A percentile compares a stretch with the other conserved stretches of the same genome.
Evolutionary conservation across 805 yeast species (phyloP).

Genomic region (Metschnikowia bowlesiae): DNA sequence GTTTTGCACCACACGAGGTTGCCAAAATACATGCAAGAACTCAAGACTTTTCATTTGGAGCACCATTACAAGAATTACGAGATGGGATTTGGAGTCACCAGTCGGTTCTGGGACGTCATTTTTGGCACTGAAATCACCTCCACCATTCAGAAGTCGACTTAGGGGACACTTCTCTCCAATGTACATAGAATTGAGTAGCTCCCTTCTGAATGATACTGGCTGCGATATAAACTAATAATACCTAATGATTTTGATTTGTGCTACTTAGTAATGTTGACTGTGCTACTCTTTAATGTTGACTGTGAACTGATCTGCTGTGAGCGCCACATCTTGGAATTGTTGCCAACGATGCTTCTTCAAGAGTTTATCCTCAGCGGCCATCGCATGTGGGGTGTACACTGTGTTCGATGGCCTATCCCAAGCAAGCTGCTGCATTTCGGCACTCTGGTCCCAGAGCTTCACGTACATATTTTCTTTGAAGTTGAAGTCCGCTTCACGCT

Average conservation of each 20-base stretch:
- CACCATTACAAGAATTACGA: constrained; percentile 98
- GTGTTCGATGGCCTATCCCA: constrained; percentile 1
- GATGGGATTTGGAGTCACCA: constrained; percentile 94
- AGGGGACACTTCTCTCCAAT: not conserved
- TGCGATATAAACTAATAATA: not conserved
- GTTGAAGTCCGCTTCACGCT: not conserved
- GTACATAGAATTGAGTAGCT: not conserved
- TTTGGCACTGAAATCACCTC: constrained; percentile 74
- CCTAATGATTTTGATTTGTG: not conserved
- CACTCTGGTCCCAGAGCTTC: constrained; percentile 8
- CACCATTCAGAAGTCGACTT: constrained; percentile 41
- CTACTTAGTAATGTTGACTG: not conserved
- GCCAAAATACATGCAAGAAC: constrained; percentile 69
- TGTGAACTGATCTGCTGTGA: constrained; percentile 3
- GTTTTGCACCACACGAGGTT: constrained; percentile 82
- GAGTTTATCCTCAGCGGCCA: not conserved
- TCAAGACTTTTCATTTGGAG: constrained; percentile 89
- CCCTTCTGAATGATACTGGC: not conserved
- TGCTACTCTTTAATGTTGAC: not conserved
- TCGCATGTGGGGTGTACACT: not conserved
- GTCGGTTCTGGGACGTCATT: constrained; percentile 88
- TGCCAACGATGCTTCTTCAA: not conserved
- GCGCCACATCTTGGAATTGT: not conserved
- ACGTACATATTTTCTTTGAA: constrained; percentile 9
- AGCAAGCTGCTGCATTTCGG: constrained; percentile 6